Evolutionary conservation across 2,329 filamentous ascomycete species (phyloP).

Genomic region (Lomentospora prolificans): DNA sequence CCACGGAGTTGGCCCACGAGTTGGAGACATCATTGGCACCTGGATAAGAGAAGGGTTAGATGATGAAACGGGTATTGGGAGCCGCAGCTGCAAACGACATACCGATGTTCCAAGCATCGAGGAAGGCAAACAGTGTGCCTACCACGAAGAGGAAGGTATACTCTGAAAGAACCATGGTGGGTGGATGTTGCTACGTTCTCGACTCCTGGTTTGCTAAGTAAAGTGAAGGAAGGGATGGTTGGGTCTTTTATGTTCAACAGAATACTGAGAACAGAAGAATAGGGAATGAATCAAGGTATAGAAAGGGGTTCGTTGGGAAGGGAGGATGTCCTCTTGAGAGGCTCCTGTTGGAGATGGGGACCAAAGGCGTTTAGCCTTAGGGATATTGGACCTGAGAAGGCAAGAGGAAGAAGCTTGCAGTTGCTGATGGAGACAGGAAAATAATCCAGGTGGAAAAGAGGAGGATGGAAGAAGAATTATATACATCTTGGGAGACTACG

Average conservation of each 20-base stretch:
- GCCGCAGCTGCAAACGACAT: conserved; percentile 11
- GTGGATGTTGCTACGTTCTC: not conserved
- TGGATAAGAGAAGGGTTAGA: conserved; percentile 9
- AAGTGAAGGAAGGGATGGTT: no score
- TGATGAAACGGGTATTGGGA: conserved; percentile 6
- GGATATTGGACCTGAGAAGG: not conserved
- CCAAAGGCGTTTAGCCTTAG: not conserved
- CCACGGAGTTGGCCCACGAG: conserved; percentile 65
- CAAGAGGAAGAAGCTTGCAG: not conserved
- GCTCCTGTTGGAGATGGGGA: not conserved
- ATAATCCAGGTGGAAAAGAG: not conserved
- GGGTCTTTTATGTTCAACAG: no score
- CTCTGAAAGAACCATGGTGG: conserved; percentile 29
- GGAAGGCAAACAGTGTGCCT: conserved; percentile 54
- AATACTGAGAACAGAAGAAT: no score
- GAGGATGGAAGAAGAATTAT: not conserved
- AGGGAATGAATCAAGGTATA: no score
- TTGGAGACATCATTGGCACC: conserved; percentile 61
- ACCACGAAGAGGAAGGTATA: conserved; percentile 56
- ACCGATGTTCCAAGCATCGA: conserved; percentile 59
- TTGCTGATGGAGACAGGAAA: not conserved
- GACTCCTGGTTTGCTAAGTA: no score
- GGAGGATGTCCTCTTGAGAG: not conserved
- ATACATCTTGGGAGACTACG: not conserved
- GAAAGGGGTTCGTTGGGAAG: not conserved